Percentiles rank a stretch among this genome's conserved stretches.
phyloP scores from a whole-genome alignment of 805 yeast species.

The Scheffersomyces lignosus region DNA sequence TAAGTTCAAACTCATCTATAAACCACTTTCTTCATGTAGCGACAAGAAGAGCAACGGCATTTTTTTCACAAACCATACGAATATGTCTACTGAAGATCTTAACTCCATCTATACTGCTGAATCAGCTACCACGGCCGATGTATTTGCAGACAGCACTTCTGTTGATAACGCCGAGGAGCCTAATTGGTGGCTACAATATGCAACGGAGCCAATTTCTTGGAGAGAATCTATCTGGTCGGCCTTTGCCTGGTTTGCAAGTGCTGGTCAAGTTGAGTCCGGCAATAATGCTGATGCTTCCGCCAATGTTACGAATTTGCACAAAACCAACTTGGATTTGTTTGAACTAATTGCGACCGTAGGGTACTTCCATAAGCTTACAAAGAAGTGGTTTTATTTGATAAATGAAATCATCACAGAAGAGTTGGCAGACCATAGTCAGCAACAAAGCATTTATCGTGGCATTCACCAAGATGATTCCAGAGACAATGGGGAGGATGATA shows the following conservation, averaged over 20 bases:
- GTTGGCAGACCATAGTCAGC: conserved; percentile 11
- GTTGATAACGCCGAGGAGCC: conserved; percentile 23
- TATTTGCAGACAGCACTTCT: conserved; percentile 1
- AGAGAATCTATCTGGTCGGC: conserved; percentile 65
- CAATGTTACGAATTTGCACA: conserved; percentile 14
- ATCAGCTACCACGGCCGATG: conserved; percentile 13
- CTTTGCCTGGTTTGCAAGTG: conserved; percentile 85
- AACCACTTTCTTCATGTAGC: conserved; percentile 7
- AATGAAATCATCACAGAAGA: conserved; percentile 36
- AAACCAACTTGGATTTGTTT: conserved; percentile 17
- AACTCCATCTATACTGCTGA: conserved; percentile 29
- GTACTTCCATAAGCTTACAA: conserved; percentile 39
- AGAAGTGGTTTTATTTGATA: conserved; percentile 23
- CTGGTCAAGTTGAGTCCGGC: conserved; percentile 52
- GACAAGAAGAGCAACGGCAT: conserved; percentile 1
- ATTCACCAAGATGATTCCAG: conserved; percentile 1
- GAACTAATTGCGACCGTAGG: conserved; percentile 32
- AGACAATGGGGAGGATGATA: conserved; percentile 8
- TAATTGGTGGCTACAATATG: conserved; percentile 43
- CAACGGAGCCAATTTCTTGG: conserved; percentile 54
- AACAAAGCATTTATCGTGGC: conserved; percentile 24
- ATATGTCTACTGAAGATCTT: conserved; percentile 25
- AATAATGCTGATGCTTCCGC: conserved; percentile 9
- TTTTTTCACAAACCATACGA: conserved; percentile 13
- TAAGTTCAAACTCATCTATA: conserved; percentile 35